Evolutionary conservation across 441 rosid genomes (phyloP).

Genomic region (Populus hybrid): DNA sequence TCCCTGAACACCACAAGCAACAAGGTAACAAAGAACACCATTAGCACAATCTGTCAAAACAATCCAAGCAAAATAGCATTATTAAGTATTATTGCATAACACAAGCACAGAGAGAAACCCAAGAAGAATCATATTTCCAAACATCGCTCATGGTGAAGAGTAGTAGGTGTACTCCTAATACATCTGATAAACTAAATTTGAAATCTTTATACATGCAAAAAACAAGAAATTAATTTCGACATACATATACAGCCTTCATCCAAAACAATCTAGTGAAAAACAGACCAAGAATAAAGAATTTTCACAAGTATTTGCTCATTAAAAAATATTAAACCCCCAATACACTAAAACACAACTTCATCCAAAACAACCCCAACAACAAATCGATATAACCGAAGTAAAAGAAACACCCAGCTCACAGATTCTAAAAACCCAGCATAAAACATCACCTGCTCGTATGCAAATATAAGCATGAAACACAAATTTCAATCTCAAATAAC

Average conservation of each 20-base stretch:
- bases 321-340: neutral
- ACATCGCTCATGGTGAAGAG: neutral
- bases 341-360: neutral
- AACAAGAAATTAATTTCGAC: neutral
- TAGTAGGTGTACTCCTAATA: neutral
- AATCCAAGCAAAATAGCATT: neutral
- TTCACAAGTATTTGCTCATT: neutral
- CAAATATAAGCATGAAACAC: neutral
- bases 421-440: neutral
- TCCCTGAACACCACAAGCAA: conserved; percentile 39
- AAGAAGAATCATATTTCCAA: neutral
- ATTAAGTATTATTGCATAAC: neutral
- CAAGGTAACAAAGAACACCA: neutral
- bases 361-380: neutral
- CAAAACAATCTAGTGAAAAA: neutral
- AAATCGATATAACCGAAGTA: neutral
- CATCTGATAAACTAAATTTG: neutral
- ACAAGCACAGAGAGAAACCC: neutral
- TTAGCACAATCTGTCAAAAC: neutral
- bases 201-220: neutral
- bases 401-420: neutral
- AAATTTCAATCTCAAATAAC: neutral
- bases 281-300: neutral
- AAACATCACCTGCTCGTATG: neutral
- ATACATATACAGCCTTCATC: neutral